Percentiles rank a stretch among this genome's conserved stretches.
Conservation (phyloP, 352 stramenopile genomes). For the Globisporangium emineosum region DNA sequence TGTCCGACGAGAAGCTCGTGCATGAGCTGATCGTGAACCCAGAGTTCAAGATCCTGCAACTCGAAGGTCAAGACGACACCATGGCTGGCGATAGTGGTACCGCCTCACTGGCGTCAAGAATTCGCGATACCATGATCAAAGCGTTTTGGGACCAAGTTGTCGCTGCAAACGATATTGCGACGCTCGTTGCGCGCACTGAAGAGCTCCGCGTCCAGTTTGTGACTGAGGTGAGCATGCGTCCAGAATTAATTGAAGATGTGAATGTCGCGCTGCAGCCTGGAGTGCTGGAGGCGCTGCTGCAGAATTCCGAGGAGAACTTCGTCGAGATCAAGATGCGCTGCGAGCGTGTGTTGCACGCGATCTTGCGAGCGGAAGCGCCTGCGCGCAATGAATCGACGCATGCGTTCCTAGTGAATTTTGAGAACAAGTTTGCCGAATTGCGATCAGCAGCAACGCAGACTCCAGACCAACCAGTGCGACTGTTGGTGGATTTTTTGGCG, state of each 20-base stretch:
- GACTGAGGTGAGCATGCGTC: slow-evolving; percentile 19
- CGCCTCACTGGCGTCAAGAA: slow-evolving; percentile 31
- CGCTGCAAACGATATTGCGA: slow-evolving; percentile 40
- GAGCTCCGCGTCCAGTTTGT: slow-evolving; percentile 48
- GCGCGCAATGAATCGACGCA: slow-evolving; percentile 43
- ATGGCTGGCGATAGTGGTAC: slow-evolving; percentile 6
- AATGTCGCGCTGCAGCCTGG: slow-evolving; percentile 30
- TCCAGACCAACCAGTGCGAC: slow-evolving; percentile 13
- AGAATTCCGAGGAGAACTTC: slow-evolving; percentile 27
- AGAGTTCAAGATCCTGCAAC: slow-evolving; percentile 36
- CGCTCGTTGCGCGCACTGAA: slow-evolving; percentile 43
- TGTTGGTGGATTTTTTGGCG: slow-evolving; percentile 62
- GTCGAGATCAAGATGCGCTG: slow-evolving; percentile 37
- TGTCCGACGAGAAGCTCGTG: slow-evolving; percentile 58
- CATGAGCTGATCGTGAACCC: slow-evolving; percentile 79
- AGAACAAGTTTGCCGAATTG: slow-evolving; percentile 22
- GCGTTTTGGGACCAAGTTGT: slow-evolving; percentile 72
- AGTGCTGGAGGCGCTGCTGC: slow-evolving; percentile 35
- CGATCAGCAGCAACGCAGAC: slow-evolving; percentile 13
- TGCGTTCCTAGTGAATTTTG: slow-evolving; percentile 32
- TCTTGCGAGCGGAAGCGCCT: slow-evolving; percentile 50
- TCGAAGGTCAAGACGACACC: slow-evolving; percentile 5
- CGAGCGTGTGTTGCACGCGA: slow-evolving; percentile 37
- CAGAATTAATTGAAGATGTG: slow-evolving; percentile 36
- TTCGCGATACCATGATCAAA: slow-evolving; percentile 51